phyloP scores from a whole-genome alignment of 768 basidiomycete species.

The Rhodocollybia butyracea region DNA sequence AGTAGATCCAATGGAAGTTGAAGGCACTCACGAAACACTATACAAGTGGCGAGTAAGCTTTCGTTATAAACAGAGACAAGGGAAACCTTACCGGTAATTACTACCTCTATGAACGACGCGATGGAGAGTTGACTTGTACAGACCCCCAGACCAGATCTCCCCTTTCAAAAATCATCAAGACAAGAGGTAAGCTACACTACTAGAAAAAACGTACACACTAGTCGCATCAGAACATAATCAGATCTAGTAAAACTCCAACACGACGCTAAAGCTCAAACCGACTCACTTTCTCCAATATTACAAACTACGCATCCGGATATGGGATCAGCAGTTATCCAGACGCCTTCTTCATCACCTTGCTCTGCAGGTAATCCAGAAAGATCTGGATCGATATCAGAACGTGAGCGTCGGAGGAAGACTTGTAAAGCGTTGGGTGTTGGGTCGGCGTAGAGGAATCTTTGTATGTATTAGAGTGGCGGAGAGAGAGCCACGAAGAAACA shows the following conservation, averaged over 20 bases:
- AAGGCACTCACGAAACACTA: constrained; percentile 66
- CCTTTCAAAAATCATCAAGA: constrained; percentile 38
- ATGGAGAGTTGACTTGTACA: constrained; percentile 89
- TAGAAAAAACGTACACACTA: neutral
- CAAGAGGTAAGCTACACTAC: neutral
- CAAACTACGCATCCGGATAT: constrained; percentile 82
- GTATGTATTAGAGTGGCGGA: neutral
- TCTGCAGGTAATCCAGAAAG: constrained; percentile 42
- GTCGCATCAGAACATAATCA: neutral
- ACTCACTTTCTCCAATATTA: constrained; percentile 88
- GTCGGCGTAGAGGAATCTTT: constrained; percentile 83
- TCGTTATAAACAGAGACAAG: neutral
- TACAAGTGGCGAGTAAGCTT: neutral
- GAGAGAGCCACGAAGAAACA: neutral
- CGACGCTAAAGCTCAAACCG: neutral
- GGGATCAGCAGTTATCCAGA: constrained; percentile 86
- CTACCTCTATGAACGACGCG: constrained; percentile 75
- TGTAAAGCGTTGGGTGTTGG: constrained; percentile 78
- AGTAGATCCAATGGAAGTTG: neutral
- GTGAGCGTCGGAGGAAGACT: constrained; percentile 60
- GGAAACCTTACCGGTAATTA: constrained; percentile 54
- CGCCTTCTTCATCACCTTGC: constrained; percentile 53
- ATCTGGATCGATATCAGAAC: constrained; percentile 30
- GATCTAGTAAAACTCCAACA: neutral
- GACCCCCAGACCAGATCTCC: constrained; percentile 87